phyloP scores from a whole-genome alignment of 2,329 filamentous ascomycete genomes.

The Clathrospora elynae region DNA sequence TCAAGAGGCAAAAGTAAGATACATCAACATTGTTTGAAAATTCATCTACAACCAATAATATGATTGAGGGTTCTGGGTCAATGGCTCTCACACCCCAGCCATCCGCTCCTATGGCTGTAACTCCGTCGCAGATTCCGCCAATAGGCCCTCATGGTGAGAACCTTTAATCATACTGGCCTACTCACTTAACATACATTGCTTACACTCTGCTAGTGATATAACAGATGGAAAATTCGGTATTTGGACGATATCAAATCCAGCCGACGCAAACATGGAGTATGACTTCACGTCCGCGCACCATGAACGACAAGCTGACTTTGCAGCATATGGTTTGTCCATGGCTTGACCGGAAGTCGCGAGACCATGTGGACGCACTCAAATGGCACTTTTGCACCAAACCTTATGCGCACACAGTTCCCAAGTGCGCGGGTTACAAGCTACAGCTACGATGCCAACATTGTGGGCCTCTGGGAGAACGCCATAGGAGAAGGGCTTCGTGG shows the following conservation, averaged over 20 bases:
- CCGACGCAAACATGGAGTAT: not conserved
- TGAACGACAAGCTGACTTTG: not conserved
- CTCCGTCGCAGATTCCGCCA: too few relatives aligned
- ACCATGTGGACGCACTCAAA: constrained; percentile 2
- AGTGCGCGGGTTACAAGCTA: constrained; percentile 2
- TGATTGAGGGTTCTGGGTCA: too few relatives aligned
- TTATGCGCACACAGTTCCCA: not conserved
- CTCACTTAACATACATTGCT: too few relatives aligned
- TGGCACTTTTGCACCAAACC: constrained; percentile 1
- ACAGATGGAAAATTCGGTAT: not conserved
- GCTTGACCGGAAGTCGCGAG: constrained; percentile 2
- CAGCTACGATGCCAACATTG: constrained; percentile 8
- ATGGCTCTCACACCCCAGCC: too few relatives aligned
- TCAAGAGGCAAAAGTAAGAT: too few relatives aligned
- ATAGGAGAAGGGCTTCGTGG: not conserved
- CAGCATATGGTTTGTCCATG: constrained; percentile 7
- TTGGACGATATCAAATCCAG: not conserved
- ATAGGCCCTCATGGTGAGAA: too few relatives aligned
- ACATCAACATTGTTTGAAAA: too few relatives aligned
- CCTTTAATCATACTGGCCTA: too few relatives aligned
- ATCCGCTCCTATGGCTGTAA: too few relatives aligned
- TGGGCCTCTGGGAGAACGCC: constrained; percentile 2
- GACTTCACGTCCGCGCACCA: not conserved
- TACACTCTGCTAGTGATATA: too few relatives aligned
- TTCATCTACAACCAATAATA: too few relatives aligned